Evolutionary conservation across 2,329 filamentous ascomycete genomes (phyloP).

Genomic region (Aspergillus neoniger): DNA sequence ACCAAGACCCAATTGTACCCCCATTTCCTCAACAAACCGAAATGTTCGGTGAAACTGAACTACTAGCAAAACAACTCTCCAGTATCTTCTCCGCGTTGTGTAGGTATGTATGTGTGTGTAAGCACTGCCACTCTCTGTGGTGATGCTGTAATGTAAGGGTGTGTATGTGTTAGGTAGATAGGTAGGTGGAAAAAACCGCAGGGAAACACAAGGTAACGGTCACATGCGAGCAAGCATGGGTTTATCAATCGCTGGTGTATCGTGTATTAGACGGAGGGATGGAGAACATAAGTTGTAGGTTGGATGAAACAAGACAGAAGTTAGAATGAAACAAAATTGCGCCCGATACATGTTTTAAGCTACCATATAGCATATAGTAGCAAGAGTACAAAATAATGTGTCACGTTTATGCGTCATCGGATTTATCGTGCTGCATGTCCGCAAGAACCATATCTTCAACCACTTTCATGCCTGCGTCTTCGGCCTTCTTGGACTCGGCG

Average conservation of each 20-base stretch:
- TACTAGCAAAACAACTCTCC: too few species aligned
- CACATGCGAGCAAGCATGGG: neutral
- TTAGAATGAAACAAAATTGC: neutral
- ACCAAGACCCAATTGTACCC: neutral
- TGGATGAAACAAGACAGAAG: neutral
- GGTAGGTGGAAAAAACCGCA: neutral
- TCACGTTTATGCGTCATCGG: constrained; percentile 1
- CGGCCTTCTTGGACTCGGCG: constrained; percentile 52
- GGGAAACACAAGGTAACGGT: neutral
- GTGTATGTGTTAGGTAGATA: too few species aligned
- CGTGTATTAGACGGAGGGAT: neutral
- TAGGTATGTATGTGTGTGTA: too few species aligned
- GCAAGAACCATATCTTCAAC: constrained; percentile 54
- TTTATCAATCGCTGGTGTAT: neutral
- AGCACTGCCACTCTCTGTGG: too few species aligned
- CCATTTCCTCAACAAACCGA: neutral
- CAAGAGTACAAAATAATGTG: neutral
- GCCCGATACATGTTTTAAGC: neutral
- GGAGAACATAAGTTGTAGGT: neutral
- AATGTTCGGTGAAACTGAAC: too few species aligned
- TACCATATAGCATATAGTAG: neutral
- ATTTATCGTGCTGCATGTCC: constrained; percentile 35
- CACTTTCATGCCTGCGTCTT: constrained; percentile 52
- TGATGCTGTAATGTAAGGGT: too few species aligned
- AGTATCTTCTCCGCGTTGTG: too few species aligned